phyloP scores from a whole-genome alignment of 2,329 filamentous ascomycete species.

The Fusarium veterinarium region DNA sequence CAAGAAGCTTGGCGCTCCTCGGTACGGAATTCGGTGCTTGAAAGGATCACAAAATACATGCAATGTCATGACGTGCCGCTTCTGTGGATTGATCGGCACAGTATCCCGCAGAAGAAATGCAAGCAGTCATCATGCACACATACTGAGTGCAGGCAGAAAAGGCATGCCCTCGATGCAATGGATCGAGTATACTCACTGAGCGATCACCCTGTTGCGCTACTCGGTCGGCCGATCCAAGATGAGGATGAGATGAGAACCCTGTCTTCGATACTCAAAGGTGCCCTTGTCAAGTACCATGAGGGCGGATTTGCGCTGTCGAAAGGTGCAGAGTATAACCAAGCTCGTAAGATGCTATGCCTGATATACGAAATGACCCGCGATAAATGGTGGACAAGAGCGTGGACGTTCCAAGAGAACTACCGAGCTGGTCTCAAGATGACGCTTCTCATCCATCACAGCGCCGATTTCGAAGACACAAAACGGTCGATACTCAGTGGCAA shows the following conservation, averaged over 20 bases:
- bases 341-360: constrained; percentile 32
- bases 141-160: constrained; percentile 39
- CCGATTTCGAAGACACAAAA: constrained; percentile 36
- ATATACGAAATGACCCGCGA: constrained; percentile 43
- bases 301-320: constrained; percentile 17
- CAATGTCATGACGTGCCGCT: constrained; percentile 18
- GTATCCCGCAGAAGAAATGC: constrained; percentile 43
- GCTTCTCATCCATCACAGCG: constrained; percentile 44
- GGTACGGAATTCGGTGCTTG: constrained; percentile 43
- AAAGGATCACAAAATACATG: constrained; percentile 44
- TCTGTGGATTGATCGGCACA: constrained; percentile 48
- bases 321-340: background rate
- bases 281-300: constrained; percentile 20
- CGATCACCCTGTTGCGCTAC: constrained; percentile 46
- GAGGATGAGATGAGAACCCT: constrained; percentile 19
- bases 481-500: constrained; percentile 1
- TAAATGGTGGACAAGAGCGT: constrained; percentile 48
- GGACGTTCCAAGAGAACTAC: constrained; percentile 52
- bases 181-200: constrained; percentile 49
- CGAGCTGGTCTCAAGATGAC: constrained; percentile 44
- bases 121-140: constrained; percentile 23
- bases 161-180: constrained; percentile 47
- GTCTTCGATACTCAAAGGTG: constrained; percentile 32
- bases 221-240: constrained; percentile 33
- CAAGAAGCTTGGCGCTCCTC: constrained; percentile 11